These are phyloP conservation scores for Corynespora cassiicola DNA, from an alignment of 2,329 filamentous ascomycete species.

Conservation along the genomic window DNA sequence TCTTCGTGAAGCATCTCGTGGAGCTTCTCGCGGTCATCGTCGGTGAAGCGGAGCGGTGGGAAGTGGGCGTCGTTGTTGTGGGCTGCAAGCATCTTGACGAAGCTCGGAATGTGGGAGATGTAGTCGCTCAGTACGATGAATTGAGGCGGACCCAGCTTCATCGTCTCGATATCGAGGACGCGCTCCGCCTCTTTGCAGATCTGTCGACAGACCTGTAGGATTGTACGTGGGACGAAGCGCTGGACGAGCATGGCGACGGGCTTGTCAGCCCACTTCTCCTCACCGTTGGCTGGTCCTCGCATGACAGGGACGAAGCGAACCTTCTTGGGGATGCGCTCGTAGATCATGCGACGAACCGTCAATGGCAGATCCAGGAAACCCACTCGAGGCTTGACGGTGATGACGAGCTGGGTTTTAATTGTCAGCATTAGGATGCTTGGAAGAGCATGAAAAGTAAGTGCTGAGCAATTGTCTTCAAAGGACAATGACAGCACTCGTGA, in stretches of 20 bases:
- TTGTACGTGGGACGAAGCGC: conserved; percentile 3
- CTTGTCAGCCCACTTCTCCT: background rate
- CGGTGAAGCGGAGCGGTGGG: too few relatives aligned
- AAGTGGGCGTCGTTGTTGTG: too few relatives aligned
- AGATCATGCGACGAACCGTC: conserved; percentile 1
- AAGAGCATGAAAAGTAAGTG: too few relatives aligned
- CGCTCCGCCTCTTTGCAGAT: conserved; percentile 4
- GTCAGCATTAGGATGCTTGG: too few relatives aligned
- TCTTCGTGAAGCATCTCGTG: too few relatives aligned
- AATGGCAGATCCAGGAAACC: conserved; percentile 3
- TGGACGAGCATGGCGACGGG: conserved; percentile 4
- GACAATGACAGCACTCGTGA: too few relatives aligned
- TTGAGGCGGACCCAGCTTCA: conserved; percentile 6
- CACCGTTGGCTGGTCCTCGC: background rate
- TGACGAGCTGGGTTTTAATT: too few relatives aligned
- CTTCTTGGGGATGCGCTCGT: conserved; percentile 3
- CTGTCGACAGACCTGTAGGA: conserved; percentile 4
- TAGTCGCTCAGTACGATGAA: conserved; percentile 1
- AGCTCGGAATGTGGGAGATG: background rate
- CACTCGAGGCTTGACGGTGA: too few relatives aligned
- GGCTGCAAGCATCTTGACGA: too few relatives aligned
- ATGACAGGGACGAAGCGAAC: background rate
- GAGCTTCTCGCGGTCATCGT: too few relatives aligned
- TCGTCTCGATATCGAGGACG: conserved; percentile 5
- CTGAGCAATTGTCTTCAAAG: too few relatives aligned